Conservation (phyloP, 257 asterid species). For the Fraxinus cuspidata region DNA sequence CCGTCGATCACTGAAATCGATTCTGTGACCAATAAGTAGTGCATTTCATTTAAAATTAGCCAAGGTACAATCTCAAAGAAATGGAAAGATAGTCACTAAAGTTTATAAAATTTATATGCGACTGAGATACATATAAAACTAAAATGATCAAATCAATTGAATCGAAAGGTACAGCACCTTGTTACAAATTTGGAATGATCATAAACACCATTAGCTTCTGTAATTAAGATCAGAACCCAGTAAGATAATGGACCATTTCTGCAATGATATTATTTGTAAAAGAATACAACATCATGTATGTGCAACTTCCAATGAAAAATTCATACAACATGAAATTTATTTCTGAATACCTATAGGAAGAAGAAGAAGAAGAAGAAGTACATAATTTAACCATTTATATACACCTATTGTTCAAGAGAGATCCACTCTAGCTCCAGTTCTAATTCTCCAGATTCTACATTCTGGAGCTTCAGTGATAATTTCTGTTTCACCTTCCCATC, state of each 20-base stretch:
- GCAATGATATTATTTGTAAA: neutral
- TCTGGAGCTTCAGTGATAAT: constrained; percentile 71
- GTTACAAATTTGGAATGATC: too few species aligned
- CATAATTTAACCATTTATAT: neutral
- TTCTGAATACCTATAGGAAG: neutral
- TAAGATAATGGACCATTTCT: neutral
- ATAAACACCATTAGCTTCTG: too few species aligned
- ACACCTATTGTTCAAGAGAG: constrained; percentile 68
- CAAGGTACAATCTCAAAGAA: too few species aligned
- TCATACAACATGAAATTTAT: neutral
- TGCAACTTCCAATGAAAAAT: neutral
- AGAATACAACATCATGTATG: neutral
- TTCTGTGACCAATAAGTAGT: too few species aligned
- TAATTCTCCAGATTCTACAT: constrained; percentile 91
- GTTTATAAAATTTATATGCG: too few species aligned
- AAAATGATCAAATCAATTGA: too few species aligned
- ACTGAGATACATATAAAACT: too few species aligned
- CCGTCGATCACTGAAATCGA: neutral
- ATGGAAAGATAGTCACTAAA: too few species aligned
- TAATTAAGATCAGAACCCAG: too few species aligned
- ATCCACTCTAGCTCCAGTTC: constrained; percentile 92
- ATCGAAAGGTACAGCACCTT: too few species aligned
- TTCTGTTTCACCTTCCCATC: constrained; percentile 89
- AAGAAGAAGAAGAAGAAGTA: neutral
- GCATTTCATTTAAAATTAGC: too few species aligned